Percentiles rank a stretch among this genome's conserved stretches.
Evolutionary conservation across 192 early-diverging fungal species (phyloP).

Genomic region (Thamnidium elegans): DNA sequence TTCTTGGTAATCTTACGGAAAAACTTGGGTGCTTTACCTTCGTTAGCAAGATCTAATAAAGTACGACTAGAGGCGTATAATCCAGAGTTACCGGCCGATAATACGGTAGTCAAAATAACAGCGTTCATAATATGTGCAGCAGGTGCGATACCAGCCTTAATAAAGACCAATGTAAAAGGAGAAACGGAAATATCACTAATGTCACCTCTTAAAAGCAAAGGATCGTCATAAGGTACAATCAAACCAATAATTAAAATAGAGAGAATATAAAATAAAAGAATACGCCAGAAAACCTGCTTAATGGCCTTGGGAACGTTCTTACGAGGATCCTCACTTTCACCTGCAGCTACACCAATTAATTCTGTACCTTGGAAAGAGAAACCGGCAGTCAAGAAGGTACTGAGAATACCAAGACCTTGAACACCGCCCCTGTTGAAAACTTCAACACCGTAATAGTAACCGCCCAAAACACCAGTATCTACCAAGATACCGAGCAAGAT

Average conservation of each 20-base stretch:
- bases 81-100: slow-evolving; percentile 74
- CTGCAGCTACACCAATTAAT: slow-evolving; percentile 87
- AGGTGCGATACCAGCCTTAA: slow-evolving; percentile 48
- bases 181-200: slow-evolving; percentile 45
- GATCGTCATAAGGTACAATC: slow-evolving; percentile 62
- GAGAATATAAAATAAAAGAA: slow-evolving; percentile 65
- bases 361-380: slow-evolving; percentile 91
- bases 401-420: slow-evolving; percentile 60
- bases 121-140: slow-evolving; percentile 68
- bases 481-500: slow-evolving; percentile 78
- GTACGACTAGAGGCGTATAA: slow-evolving; percentile 70
- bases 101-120: slow-evolving; percentile 64
- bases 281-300: slow-evolving; percentile 74
- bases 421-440: slow-evolving; percentile 63
- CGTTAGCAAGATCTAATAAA: slow-evolving; percentile 56
- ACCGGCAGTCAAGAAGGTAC: slow-evolving; percentile 72
- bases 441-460: slow-evolving; percentile 55
- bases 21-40: slow-evolving; percentile 61
- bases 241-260: slow-evolving; percentile 70
- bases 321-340: slow-evolving; percentile 75
- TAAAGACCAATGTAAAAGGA: slow-evolving; percentile 69
- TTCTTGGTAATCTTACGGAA: slow-evolving; percentile 44
- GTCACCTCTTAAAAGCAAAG: slow-evolving; percentile 41
- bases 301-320: slow-evolving; percentile 74
- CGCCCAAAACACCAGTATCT: slow-evolving; percentile 62